phyloP scores from a whole-genome alignment of 345 rosid species.

The Gynandropsis gynandra region DNA sequence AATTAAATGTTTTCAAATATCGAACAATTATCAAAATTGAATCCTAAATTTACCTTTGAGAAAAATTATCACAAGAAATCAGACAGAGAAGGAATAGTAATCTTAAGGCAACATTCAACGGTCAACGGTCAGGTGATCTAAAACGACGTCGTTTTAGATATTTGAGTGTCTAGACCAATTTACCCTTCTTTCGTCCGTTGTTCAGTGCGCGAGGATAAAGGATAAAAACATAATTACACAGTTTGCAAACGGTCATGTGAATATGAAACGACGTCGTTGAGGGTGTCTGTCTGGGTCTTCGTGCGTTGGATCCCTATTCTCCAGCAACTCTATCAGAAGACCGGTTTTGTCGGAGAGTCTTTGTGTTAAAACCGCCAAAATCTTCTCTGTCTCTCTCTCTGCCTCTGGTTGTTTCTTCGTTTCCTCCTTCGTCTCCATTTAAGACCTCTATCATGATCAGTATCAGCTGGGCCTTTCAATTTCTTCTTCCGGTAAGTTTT shows the following conservation, averaged over 20 bases:
- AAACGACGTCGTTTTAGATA: not conserved
- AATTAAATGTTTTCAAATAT: no score
- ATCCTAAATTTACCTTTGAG: no score
- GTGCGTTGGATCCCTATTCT: conserved; percentile 30
- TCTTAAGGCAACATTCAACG: no score
- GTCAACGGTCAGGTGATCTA: not conserved
- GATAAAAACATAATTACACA: no score
- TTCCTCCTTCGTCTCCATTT: conserved; percentile 10
- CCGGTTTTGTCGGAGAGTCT: conserved; percentile 25
- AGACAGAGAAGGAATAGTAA: no score
- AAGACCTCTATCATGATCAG: conserved; percentile 29
- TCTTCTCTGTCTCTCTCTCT: conserved; percentile 33
- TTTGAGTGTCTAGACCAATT: not conserved
- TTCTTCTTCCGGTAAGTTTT: conserved; percentile 30
- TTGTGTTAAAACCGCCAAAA: conserved; percentile 24
- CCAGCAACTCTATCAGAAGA: conserved; percentile 29
- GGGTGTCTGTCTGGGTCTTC: not conserved
- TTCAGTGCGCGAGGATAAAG: no score
- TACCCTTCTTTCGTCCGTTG: not conserved
- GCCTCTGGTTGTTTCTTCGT: conserved; percentile 24
- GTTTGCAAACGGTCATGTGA: no score
- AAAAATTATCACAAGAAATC: no score
- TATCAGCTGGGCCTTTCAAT: conserved; percentile 29
- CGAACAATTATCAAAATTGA: no score
- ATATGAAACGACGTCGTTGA: no score